Conservation (phyloP, 2,329 filamentous ascomycete genomes). For the Colletotrichum sojae region DNA sequence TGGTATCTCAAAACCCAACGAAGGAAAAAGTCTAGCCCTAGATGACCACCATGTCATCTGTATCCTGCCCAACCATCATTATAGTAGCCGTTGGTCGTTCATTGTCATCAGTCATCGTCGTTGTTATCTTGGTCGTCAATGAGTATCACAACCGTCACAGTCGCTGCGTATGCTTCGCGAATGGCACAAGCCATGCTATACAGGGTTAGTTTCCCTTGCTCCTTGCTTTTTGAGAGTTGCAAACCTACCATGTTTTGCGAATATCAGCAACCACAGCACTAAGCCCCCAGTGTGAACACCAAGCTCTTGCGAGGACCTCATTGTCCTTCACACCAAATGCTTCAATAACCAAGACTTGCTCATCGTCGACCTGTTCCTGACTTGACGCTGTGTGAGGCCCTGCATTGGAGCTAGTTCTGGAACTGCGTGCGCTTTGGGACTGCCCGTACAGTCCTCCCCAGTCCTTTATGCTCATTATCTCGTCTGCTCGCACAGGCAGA, state of each 20-base stretch:
- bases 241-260: conserved; percentile 74
- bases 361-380: conserved; percentile 65
- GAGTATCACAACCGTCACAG: conserved; percentile 80
- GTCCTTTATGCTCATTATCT: conserved; percentile 75
- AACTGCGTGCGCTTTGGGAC: conserved; percentile 47
- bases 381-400: conserved; percentile 42
- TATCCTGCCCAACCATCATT: conserved; percentile 18
- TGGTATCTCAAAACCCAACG: conserved; percentile 35
- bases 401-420: conserved; percentile 52
- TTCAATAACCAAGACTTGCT: conserved; percentile 79
- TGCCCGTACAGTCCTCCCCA: conserved; percentile 68
- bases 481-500: conserved; percentile 71
- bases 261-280: conserved; percentile 80
- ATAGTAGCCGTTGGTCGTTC: conserved; percentile 7
- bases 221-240: background rate
- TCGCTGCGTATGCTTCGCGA: conserved; percentile 81
- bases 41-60: background rate
- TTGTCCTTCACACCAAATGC: conserved; percentile 82
- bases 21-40: conserved; percentile 20
- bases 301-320: conserved; percentile 81
- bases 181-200: conserved; percentile 79
- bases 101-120: conserved; percentile 35
- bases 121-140: conserved; percentile 60
- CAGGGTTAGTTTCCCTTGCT: background rate
- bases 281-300: conserved; percentile 83